A percentile compares a stretch with the other conserved stretches of the same genome.
phyloP scores from a whole-genome alignment of 1,284 basidiomycete species.

The Baeospora myosura region DNA sequence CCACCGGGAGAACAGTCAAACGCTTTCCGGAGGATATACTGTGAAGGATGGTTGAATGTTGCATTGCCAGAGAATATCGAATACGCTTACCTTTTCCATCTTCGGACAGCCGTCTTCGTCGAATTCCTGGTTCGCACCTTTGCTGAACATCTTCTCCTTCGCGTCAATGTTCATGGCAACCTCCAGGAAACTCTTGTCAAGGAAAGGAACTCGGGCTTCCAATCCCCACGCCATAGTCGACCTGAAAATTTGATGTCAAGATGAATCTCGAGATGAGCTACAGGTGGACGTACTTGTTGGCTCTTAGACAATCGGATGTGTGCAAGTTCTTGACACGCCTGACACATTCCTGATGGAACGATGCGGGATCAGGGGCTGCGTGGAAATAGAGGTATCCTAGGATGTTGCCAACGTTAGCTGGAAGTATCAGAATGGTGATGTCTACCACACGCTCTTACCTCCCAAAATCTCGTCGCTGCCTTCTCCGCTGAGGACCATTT shows the following conservation, averaged over 20 bases:
- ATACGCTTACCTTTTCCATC: constrained; percentile 80
- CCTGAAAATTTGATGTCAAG: constrained; percentile 30
- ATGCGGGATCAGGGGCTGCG: constrained; percentile 82
- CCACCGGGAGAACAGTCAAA: constrained; percentile 87
- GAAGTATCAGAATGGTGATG: neutral
- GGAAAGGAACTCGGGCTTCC: constrained; percentile 97
- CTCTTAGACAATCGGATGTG: constrained; percentile 94
- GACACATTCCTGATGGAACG: constrained; percentile 96
- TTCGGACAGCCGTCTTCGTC: constrained; percentile 83
- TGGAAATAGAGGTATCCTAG: constrained; percentile 99
- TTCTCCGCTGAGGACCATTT: constrained; percentile 99
- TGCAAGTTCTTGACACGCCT: constrained; percentile 97
- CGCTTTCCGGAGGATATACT: constrained; percentile 97
- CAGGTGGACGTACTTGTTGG: constrained; percentile 75
- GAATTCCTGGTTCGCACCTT: constrained; percentile 66
- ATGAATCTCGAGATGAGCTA: constrained; percentile 3
- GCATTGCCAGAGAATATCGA: constrained; percentile 7
- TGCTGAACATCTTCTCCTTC: constrained; percentile 86
- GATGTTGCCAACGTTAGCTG: neutral
- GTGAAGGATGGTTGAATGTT: constrained; percentile 9
- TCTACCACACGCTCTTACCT: constrained; percentile 39
- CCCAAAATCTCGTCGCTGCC: constrained; percentile 98
- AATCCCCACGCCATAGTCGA: constrained; percentile 99
- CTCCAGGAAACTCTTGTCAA: constrained; percentile 95
- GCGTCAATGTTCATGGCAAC: constrained; percentile 90